Evolutionary conservation across 2,329 filamentous ascomycete species (phyloP).

Genomic region (Xylaria polymorpha): DNA sequence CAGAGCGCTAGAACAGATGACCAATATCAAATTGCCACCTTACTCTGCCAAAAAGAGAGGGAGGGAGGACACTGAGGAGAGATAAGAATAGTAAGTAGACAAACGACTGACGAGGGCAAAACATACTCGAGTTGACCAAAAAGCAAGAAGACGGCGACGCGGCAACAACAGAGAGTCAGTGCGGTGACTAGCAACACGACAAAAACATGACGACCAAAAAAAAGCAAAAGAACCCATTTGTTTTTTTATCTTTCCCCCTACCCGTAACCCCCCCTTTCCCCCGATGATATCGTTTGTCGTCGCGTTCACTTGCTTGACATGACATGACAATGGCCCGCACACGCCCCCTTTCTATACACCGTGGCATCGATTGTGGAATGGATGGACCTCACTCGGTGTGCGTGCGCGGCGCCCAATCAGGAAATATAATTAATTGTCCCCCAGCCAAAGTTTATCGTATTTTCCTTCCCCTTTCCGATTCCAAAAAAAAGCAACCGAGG

Average conservation of each 20-base stretch:
- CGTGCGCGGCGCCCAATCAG: not conserved
- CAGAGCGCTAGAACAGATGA: not conserved
- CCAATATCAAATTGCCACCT: slow-evolving; percentile 19
- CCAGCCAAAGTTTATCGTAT: not conserved
- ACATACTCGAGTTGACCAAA: slow-evolving; percentile 20
- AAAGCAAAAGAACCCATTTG: not conserved
- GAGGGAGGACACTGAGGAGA: not conserved
- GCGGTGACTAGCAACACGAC: not conserved
- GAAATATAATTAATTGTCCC: not conserved
- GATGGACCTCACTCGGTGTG: not conserved
- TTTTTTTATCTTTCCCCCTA: not conserved
- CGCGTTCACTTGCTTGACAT: not conserved
- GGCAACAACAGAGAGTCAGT: not conserved
- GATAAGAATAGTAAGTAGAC: not conserved
- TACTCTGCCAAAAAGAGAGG: not conserved
- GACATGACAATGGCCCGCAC: not conserved
- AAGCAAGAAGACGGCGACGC: not conserved
- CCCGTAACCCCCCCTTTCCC: not conserved
- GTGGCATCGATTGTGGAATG: not conserved
- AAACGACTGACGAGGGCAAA: not conserved
- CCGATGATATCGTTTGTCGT: not conserved
- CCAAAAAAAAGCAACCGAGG: not conserved
- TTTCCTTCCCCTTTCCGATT: not conserved
- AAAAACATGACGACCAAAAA: not conserved
- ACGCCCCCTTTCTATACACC: not conserved